These are phyloP conservation scores for Calonectria honghensis DNA, from an alignment of 2,329 filamentous ascomycete species.

Conservation along the genomic window DNA sequence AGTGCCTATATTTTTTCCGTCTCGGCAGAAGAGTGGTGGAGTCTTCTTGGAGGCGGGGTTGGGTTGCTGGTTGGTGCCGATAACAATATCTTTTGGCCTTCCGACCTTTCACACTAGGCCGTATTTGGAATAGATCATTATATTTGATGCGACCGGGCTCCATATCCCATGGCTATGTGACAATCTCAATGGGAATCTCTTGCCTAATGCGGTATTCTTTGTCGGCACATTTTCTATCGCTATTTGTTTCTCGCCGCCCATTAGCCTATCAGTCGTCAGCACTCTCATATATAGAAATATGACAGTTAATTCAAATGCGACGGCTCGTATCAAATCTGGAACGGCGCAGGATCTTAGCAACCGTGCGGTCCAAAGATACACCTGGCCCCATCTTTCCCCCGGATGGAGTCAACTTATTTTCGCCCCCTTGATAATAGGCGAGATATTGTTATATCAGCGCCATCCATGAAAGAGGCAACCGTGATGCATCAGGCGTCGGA, in stretches of 20 bases:
- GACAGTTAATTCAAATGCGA: neutral
- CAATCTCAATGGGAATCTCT: neutral
- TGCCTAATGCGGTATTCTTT: constrained; percentile 10
- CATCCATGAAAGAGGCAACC: neutral
- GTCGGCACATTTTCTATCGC: neutral
- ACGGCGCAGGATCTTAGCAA: neutral
- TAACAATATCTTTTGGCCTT: neutral
- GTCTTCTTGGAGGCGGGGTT: constrained; percentile 1
- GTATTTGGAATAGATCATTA: neutral
- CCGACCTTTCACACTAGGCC: neutral
- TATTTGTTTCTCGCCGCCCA: neutral
- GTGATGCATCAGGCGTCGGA: neutral
- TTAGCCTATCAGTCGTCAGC: neutral
- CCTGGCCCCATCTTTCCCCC: neutral
- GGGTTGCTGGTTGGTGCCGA: neutral
- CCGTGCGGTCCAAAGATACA: neutral
- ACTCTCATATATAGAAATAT: neutral
- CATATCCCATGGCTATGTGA: neutral
- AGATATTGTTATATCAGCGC: neutral
- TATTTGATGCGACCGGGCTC: neutral
- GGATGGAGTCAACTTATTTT: neutral
- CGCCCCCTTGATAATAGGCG: neutral
- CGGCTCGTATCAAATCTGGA: neutral
- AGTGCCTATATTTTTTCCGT: no score
- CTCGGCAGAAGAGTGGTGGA: no score